phyloP scores from a whole-genome alignment of 495 filamentous ascomycete species.

The Podospora fimiseda region DNA sequence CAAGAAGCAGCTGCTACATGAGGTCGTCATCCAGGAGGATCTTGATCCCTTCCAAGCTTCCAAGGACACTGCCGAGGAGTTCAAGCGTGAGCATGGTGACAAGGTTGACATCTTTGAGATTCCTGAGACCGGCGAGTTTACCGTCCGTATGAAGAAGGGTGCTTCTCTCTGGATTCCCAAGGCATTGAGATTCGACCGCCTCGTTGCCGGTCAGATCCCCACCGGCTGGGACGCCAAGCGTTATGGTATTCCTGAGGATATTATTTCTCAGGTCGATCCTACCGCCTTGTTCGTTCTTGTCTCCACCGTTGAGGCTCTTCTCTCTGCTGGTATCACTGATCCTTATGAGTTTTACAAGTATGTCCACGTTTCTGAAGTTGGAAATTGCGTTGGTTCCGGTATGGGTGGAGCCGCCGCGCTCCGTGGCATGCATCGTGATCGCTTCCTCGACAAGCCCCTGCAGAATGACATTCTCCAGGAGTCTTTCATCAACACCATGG shows the following conservation, averaged over 20 bases:
- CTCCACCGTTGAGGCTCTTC: slow-evolving; percentile 81
- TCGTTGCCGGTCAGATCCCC: slow-evolving; percentile 93
- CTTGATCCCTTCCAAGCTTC: slow-evolving; percentile 95
- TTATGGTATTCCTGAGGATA: slow-evolving; percentile 95
- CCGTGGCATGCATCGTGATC: slow-evolving; percentile 97
- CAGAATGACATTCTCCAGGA: slow-evolving; percentile 99
- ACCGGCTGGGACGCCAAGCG: slow-evolving; percentile 93
- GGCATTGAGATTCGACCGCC: slow-evolving; percentile 90
- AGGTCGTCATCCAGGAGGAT: slow-evolving; percentile 94
- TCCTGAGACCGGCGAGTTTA: slow-evolving; percentile 89
- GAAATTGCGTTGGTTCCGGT: slow-evolving; percentile 97
- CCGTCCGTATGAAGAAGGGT: slow-evolving; percentile 88
- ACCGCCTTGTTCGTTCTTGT: slow-evolving; percentile 93
- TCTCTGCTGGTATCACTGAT: slow-evolving; percentile 95
- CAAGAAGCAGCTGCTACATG: slow-evolving; percentile 96
- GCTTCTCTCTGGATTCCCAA: slow-evolving; percentile 93
- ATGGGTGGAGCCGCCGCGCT: slow-evolving; percentile 90
- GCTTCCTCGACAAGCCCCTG: slow-evolving; percentile 92
- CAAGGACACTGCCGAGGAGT: slow-evolving; percentile 95
- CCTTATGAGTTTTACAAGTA: slow-evolving; percentile 99
- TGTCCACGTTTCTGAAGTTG: slow-evolving; percentile 94
- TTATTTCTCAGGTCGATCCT: slow-evolving; percentile 94
- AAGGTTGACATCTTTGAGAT: slow-evolving; percentile 97
- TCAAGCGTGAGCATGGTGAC: slow-evolving; percentile 92
- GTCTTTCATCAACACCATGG: slow-evolving; percentile 99